phyloP scores from a whole-genome alignment of 179 eudicot genomes.

The Amaranthus tricolor region DNA sequence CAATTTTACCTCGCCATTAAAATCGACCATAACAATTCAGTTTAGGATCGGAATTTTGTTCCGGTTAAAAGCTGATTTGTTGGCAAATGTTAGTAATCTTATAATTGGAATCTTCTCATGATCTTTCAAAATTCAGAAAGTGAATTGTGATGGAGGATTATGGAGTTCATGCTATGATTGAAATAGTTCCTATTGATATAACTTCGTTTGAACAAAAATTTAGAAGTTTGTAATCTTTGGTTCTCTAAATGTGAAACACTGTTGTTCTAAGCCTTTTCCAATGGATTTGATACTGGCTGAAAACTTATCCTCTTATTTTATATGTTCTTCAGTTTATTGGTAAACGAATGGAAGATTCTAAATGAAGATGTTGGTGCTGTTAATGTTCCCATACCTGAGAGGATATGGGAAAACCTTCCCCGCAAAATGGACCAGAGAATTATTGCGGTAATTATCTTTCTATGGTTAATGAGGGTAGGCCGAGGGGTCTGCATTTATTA shows the following conservation, averaged over 20 bases:
- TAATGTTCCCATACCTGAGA: conserved; percentile 46
- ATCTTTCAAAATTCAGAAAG: not conserved
- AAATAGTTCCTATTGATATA: no score
- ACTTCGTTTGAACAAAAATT: no score
- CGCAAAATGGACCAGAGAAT: conserved; percentile 46
- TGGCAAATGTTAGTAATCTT: not conserved
- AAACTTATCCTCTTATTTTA: conserved; percentile 8
- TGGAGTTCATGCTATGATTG: no score
- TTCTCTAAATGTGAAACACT: not conserved
- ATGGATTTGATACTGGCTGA: conserved; percentile 4
- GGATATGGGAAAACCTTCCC: conserved; percentile 55
- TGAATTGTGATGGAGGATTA: not conserved
- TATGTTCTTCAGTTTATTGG: conserved; percentile 58
- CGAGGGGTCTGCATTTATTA: not conserved
- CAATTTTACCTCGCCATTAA: not conserved
- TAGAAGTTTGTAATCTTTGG: no score
- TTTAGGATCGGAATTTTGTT: not conserved
- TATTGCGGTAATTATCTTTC: conserved; percentile 46
- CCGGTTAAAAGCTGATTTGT: not conserved
- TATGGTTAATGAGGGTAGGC: not conserved
- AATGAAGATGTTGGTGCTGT: conserved; percentile 39
- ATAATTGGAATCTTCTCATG: not conserved
- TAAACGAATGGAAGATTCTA: conserved; percentile 67
- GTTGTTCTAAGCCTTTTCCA: not conserved
- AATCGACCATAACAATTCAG: not conserved